Conservation (phyloP, 148 eudicot genomes). For the Rhododendron ovatum region DNA sequence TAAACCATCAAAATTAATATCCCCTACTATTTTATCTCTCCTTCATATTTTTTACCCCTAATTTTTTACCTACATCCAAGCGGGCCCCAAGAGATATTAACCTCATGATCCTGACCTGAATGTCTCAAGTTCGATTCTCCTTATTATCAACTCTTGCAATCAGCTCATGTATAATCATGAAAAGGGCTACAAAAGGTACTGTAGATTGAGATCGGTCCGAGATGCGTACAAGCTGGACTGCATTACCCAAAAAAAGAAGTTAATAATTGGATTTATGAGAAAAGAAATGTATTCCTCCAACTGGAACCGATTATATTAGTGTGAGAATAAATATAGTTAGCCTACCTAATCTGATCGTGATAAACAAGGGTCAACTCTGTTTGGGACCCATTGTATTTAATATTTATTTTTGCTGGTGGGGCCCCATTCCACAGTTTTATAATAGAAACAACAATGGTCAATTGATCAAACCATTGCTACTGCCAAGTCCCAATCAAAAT, state of each 20-base stretch:
- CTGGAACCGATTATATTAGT: background rate
- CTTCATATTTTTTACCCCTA: too few species aligned
- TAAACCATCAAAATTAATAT: too few species aligned
- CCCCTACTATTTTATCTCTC: too few species aligned
- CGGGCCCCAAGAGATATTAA: too few species aligned
- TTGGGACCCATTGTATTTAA: conserved; percentile 7
- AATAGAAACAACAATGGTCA: conserved; percentile 13
- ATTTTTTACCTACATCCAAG: too few species aligned
- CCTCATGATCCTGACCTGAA: too few species aligned
- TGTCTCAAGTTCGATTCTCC: background rate
- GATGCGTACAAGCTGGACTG: fast-evolving
- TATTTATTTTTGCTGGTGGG: background rate
- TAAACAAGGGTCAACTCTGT: conserved; percentile 22
- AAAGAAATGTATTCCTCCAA: background rate
- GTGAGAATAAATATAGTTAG: background rate
- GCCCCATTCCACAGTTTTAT: background rate
- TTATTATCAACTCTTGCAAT: too few species aligned
- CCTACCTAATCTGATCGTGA: conserved; percentile 20
- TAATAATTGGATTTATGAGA: background rate
- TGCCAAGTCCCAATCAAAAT: conserved; percentile 5
- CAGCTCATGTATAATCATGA: too few species aligned
- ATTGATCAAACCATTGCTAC: conserved; percentile 11
- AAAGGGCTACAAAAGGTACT: too few species aligned
- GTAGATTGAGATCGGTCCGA: too few species aligned
- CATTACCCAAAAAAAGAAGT: background rate